These are phyloP conservation scores for Polygonum aviculare DNA, from an alignment of 148 eudicot species.

Conservation along the genomic window DNA sequence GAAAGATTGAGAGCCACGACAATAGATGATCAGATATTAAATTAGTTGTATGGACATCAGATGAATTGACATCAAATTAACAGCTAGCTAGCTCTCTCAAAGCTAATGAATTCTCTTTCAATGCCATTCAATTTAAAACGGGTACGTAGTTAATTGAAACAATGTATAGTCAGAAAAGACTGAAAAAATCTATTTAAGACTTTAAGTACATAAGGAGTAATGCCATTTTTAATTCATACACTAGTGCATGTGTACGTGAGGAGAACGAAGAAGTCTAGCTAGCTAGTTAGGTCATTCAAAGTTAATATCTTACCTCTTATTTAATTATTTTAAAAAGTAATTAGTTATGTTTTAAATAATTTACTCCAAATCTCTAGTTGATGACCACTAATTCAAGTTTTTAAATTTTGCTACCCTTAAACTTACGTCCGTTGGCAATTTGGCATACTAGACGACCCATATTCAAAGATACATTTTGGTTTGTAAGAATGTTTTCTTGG, in stretches of 20 bases:
- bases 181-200: background rate
- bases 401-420: no score
- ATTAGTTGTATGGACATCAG: background rate
- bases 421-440: no score
- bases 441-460: no score
- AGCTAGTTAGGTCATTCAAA: background rate
- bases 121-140: conserved; percentile 5
- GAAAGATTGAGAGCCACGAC: background rate
- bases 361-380: no score
- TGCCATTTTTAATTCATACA: background rate
- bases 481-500: no score
- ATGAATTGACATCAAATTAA: background rate
- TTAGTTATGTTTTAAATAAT: no score
- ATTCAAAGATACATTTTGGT: no score
- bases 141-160: background rate
- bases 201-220: conserved; percentile 2
- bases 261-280: background rate
- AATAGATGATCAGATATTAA: background rate
- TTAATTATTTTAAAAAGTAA: no score
- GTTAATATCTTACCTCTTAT: background rate
- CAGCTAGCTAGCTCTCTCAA: conserved; percentile 6
- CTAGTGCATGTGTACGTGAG: background rate
- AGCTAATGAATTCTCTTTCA: background rate
- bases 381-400: no score
- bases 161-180: background rate